phyloP scores from a whole-genome alignment of 139 green algal genomes.

The Volvox africanus region DNA sequence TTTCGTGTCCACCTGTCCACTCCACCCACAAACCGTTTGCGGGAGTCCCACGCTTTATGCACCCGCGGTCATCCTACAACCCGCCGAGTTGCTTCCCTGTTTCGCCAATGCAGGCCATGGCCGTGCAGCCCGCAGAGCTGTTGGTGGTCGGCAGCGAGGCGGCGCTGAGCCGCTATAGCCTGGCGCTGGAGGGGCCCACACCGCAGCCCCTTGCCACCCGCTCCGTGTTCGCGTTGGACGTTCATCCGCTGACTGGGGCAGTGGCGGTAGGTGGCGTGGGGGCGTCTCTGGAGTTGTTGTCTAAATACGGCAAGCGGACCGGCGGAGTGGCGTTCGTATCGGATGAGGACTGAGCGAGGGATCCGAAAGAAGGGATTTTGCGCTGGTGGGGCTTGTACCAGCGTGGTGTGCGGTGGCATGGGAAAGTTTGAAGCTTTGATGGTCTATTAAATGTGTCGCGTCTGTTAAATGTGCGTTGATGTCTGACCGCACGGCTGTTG shows the following conservation, averaged over 20 bases:
- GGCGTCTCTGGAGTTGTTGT: conserved; percentile 25
- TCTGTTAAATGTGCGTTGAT: too few species aligned
- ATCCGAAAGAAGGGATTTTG: neutral
- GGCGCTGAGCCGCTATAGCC: conserved; percentile 7
- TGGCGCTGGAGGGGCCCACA: neutral
- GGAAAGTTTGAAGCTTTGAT: too few species aligned
- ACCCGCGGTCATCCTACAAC: too few species aligned
- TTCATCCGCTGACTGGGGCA: conserved; percentile 13
- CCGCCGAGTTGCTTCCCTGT: too few species aligned
- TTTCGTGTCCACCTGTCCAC: too few species aligned
- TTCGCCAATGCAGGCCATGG: conserved; percentile 11
- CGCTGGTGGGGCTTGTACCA: neutral
- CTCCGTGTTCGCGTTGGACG: conserved; percentile 29
- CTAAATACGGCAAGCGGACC: conserved; percentile 38
- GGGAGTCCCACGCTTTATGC: too few species aligned
- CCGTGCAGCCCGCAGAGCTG: conserved; percentile 36
- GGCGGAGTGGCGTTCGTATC: neutral
- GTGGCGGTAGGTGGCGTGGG: conserved; percentile 39
- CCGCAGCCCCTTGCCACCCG: neutral
- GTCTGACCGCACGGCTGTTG: too few species aligned
- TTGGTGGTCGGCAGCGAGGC: conserved; percentile 24
- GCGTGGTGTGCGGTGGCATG: too few species aligned
- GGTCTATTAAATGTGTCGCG: too few species aligned
- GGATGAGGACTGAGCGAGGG: conserved; percentile 30
- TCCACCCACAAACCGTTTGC: too few species aligned